These are phyloP conservation scores for Iberis amara DNA, from an alignment of 441 rosid species.

Conservation along the genomic window DNA sequence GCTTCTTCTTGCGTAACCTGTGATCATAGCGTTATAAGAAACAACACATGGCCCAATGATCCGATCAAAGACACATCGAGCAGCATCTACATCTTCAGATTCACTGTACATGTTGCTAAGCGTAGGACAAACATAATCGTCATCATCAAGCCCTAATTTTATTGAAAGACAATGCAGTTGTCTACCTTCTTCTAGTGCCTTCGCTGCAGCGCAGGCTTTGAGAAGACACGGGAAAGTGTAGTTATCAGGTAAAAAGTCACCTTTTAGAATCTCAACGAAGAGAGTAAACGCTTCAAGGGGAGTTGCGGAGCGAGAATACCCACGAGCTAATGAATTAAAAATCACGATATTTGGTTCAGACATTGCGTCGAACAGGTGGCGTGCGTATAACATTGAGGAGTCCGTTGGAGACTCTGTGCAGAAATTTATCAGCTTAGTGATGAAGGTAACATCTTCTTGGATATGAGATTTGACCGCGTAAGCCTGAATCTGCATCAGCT, in stretches of 20 bases:
- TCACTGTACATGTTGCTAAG: constrained; percentile 65
- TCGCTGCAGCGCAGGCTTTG: constrained; percentile 55
- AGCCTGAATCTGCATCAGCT: constrained; percentile 70
- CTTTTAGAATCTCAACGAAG: constrained; percentile 36
- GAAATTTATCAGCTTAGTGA: constrained; percentile 48
- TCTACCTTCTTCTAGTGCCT: constrained; percentile 59
- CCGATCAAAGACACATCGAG: constrained; percentile 56
- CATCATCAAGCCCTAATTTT: constrained; percentile 47
- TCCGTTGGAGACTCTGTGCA: constrained; percentile 39
- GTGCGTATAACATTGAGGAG: constrained; percentile 55
- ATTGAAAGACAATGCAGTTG: constrained; percentile 61
- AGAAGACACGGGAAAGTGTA: constrained; percentile 66
- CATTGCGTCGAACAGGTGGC: constrained; percentile 53
- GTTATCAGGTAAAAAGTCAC: constrained; percentile 47
- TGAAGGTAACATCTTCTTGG: constrained; percentile 37
- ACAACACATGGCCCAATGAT: constrained; percentile 56
- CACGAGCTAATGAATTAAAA: constrained; percentile 59
- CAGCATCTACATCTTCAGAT: constrained; percentile 55
- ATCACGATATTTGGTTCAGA: constrained; percentile 45
- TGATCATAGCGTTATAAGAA: constrained; percentile 62
- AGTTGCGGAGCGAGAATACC: constrained; percentile 50
- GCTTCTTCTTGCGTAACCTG: constrained; percentile 50
- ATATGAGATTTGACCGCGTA: constrained; percentile 54
- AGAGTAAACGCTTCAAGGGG: constrained; percentile 44
- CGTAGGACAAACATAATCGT: constrained; percentile 52